Percentiles rank a stretch among this genome's conserved stretches.
These are phyloP conservation scores for Entoloma clypeatum DNA, from an alignment of 1,284 basidiomycete genomes.

Conservation along the genomic window DNA sequence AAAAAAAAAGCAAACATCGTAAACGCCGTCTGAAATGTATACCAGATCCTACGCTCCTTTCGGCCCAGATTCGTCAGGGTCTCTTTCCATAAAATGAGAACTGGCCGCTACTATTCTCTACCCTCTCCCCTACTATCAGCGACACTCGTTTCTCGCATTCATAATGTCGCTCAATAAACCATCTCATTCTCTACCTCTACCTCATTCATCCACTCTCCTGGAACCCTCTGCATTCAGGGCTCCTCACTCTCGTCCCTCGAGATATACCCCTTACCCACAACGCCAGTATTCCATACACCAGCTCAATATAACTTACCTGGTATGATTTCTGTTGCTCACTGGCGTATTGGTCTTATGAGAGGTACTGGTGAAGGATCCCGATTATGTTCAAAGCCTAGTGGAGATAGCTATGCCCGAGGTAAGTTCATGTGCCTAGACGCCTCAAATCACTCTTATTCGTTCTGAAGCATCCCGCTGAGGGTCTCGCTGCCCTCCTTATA, in stretches of 20 bases:
- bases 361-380: constrained; percentile 4
- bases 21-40: no score
- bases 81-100: no score
- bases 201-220: no score
- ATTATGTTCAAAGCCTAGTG: constrained; percentile 2
- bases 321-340: neutral
- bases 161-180: no score
- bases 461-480: constrained; percentile 1
- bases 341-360: neutral
- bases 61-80: no score
- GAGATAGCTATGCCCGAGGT: constrained; percentile 5
- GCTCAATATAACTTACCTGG: constrained; percentile 8
- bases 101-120: no score
- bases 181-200: no score
- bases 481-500: constrained; percentile 7
- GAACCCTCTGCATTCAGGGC: neutral
- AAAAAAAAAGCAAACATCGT: no score
- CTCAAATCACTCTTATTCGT: neutral
- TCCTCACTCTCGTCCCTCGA: neutral
- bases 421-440: neutral
- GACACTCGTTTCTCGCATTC: no score
- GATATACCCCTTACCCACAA: constrained; percentile 7
- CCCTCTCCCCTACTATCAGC: no score
- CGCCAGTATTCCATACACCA: constrained; percentile 5
- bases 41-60: no score